These are phyloP conservation scores for Thymus mandschuricus DNA, from an alignment of 257 asterid species.

Conservation along the genomic window DNA sequence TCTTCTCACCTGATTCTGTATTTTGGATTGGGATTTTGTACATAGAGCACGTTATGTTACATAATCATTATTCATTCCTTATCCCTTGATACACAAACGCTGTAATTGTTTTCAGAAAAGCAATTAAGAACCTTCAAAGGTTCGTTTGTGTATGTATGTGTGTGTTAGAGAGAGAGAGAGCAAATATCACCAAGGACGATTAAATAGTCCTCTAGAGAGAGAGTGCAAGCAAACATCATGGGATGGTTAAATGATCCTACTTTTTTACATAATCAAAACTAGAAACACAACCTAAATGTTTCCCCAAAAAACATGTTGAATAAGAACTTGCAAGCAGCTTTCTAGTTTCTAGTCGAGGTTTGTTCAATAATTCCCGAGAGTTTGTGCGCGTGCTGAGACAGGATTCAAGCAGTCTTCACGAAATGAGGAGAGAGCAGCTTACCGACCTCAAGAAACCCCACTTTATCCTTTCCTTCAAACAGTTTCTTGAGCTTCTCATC, in stretches of 20 bases:
- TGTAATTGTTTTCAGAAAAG: too few species aligned
- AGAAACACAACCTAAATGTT: slow-evolving; percentile 23
- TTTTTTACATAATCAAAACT: slow-evolving; percentile 35
- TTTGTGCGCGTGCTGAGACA: slow-evolving; percentile 4
- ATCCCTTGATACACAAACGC: not conserved
- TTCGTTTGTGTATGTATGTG: not conserved
- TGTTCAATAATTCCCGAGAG: slow-evolving; percentile 17
- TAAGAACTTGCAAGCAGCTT: slow-evolving; percentile 26
- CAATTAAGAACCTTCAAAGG: too few species aligned
- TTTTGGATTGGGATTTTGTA: not conserved
- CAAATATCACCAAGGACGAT: slow-evolving; percentile 3
- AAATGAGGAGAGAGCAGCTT: slow-evolving; percentile 61
- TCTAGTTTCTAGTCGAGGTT: not conserved
- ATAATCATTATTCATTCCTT: slow-evolving; percentile 10
- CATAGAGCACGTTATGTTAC: not conserved
- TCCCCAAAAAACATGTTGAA: slow-evolving; percentile 19
- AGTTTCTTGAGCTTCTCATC: slow-evolving; percentile 64
- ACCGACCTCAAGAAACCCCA: slow-evolving; percentile 58
- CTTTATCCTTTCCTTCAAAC: slow-evolving; percentile 60
- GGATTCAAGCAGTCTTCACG: slow-evolving; percentile 43
- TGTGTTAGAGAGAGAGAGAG: not conserved
- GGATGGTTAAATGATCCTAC: slow-evolving; percentile 29
- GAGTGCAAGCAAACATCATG: slow-evolving; percentile 15
- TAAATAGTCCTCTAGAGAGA: slow-evolving; percentile 22
- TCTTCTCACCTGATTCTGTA: slow-evolving; percentile 52